These are phyloP conservation scores for Blastobotrys raffinosifermentans DNA, from an alignment of 1,139 yeast species.

Conservation along the genomic window DNA sequence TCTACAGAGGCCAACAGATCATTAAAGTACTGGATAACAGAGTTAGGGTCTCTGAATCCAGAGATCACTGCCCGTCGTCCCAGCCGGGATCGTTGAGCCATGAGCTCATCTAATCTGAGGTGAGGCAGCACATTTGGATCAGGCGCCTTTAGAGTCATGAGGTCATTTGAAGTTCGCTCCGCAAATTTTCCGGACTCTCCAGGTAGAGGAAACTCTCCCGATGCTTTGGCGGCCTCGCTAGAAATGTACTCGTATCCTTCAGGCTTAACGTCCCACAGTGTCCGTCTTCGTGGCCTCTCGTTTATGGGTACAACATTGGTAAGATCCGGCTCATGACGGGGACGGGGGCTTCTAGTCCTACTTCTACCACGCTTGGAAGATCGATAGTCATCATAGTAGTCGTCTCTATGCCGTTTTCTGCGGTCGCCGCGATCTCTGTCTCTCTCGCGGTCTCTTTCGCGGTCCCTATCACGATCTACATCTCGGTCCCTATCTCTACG, in stretches of 20 bases:
- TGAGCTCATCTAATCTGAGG: constrained; percentile 5
- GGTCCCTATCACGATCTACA: constrained; percentile 16
- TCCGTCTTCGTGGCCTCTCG: constrained; percentile 40
- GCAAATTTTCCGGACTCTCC: constrained; percentile 43
- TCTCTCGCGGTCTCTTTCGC: constrained; percentile 18
- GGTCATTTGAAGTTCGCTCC: too few species aligned
- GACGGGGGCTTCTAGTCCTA: constrained; percentile 15
- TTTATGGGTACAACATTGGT: constrained; percentile 39
- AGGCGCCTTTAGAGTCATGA: background rate
- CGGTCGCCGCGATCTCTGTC: constrained; percentile 19
- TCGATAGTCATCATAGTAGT: constrained; percentile 2
- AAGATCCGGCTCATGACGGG: constrained; percentile 22
- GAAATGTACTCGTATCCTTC: constrained; percentile 70
- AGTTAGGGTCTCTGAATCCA: background rate
- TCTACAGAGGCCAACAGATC: constrained; percentile 20
- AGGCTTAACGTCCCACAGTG: constrained; percentile 73
- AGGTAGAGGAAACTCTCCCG: constrained; percentile 76
- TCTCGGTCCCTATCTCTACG: constrained; percentile 13
- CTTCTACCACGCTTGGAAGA: constrained; percentile 8
- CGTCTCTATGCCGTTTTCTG: constrained; percentile 10
- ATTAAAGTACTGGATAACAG: constrained; percentile 16
- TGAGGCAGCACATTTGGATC: constrained; percentile 1
- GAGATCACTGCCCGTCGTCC: background rate
- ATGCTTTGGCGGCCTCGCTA: constrained; percentile 73
- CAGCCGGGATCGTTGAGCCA: constrained; percentile 9